Evolutionary conservation across 495 filamentous ascomycete species (phyloP).

Genomic region (Thermothielavioides terrestris): DNA sequence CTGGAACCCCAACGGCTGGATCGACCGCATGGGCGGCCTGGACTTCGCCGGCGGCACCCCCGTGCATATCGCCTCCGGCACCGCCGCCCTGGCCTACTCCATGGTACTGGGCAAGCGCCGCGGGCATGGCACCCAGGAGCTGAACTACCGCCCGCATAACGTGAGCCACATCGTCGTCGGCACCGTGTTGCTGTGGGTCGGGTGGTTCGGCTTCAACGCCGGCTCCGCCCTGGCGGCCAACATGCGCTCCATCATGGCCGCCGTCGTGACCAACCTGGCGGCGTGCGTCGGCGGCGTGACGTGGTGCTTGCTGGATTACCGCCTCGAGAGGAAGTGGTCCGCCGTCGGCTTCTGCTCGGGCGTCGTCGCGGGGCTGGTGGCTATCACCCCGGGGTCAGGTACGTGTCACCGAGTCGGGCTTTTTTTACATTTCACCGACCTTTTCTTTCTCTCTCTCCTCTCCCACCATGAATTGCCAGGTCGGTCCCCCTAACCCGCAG

Average conservation of each 20-base stretch:
- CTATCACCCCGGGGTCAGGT: slow-evolving; percentile 83
- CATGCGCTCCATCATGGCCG: slow-evolving; percentile 74
- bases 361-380: slow-evolving; percentile 83
- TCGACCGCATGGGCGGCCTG: slow-evolving; percentile 70
- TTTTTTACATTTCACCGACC: neutral
- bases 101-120: slow-evolving; percentile 85
- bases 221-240: slow-evolving; percentile 87
- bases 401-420: slow-evolving; percentile 5
- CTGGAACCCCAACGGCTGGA: slow-evolving; percentile 87
- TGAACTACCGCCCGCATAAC: slow-evolving; percentile 95
- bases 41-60: slow-evolving; percentile 97
- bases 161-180: slow-evolving; percentile 95
- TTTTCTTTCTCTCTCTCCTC: neutral
- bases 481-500: no score
- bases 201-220: slow-evolving; percentile 98
- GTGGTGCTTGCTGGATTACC: slow-evolving; percentile 92
- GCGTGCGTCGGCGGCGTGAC: slow-evolving; percentile 86
- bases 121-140: slow-evolving; percentile 75
- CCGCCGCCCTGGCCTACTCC: slow-evolving; percentile 81
- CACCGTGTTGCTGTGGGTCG: slow-evolving; percentile 97
- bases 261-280: slow-evolving; percentile 61
- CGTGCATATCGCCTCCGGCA: slow-evolving; percentile 89
- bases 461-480: neutral
- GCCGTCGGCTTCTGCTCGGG: slow-evolving; percentile 96
- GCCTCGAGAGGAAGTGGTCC: slow-evolving; percentile 91